These are phyloP conservation scores for Sporothrix variecibatus DNA, from an alignment of 2,329 filamentous ascomycete species.

Conservation along the genomic window DNA sequence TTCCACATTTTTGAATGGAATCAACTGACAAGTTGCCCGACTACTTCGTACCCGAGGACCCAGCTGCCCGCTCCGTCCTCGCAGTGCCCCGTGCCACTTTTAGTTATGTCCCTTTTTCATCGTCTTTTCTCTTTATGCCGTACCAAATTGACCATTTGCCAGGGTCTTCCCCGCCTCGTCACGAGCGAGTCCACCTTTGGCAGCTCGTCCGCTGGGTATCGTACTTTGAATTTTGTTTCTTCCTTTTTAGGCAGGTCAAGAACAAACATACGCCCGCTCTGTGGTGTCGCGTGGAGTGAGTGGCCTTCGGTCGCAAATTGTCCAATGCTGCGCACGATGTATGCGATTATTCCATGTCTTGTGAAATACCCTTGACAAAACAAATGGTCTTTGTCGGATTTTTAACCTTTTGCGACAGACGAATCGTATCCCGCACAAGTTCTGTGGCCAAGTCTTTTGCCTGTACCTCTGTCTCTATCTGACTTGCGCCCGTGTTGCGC, in stretches of 20 bases:
- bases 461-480: not conserved
- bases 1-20: not conserved
- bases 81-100: not conserved
- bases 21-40: not conserved
- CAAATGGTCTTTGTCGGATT: not conserved
- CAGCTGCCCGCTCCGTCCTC: not conserved
- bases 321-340: not conserved
- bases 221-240: not conserved
- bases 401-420: not conserved
- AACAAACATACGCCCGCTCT: not conserved
- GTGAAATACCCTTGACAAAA: not conserved
- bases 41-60: not conserved
- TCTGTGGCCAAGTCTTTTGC: not conserved
- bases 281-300: not conserved
- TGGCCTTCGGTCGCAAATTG: not conserved
- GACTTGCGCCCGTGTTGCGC: not conserved
- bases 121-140: not conserved
- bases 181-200: slow-evolving; percentile 1
- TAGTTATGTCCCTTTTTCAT: not conserved
- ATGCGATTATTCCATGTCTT: not conserved
- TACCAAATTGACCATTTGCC: too few relatives aligned
- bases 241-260: slow-evolving; percentile 3
- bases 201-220: not conserved
- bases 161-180: not conserved
- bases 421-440: not conserved